These are phyloP conservation scores for Trichoderma cornu-damae DNA, from an alignment of 2,329 filamentous ascomycete genomes.

Conservation along the genomic window DNA sequence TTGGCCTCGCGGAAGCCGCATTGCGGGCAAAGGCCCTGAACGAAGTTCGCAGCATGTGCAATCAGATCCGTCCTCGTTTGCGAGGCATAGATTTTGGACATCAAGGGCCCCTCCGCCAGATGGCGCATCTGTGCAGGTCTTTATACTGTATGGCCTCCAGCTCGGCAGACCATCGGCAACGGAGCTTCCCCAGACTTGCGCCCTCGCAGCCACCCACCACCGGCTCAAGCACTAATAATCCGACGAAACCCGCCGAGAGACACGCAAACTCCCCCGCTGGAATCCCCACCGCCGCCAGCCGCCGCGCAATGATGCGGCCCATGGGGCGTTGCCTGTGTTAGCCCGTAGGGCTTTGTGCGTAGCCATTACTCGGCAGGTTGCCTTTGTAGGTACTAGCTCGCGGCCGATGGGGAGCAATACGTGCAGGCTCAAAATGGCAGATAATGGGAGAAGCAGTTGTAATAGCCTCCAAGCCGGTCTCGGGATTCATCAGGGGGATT, in stretches of 20 bases:
- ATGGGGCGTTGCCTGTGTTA: not conserved
- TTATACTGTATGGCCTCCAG: constrained; percentile 7
- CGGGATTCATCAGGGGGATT: not conserved
- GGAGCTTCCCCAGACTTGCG: constrained; percentile 22
- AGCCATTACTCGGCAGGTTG: not conserved
- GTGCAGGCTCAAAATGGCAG: constrained; percentile 4
- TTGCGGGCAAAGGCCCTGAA: constrained; percentile 29
- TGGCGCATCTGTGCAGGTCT: constrained; percentile 20
- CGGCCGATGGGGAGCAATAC: not conserved
- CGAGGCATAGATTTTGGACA: not conserved
- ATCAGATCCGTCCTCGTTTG: not conserved
- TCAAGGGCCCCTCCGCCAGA: not conserved
- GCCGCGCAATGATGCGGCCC: constrained; percentile 13
- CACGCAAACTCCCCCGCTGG: not conserved
- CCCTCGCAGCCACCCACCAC: constrained; percentile 7
- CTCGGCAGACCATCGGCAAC: constrained; percentile 18
- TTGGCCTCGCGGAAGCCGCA: constrained; percentile 25
- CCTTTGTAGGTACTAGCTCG: constrained; percentile 6
- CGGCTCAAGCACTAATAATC: constrained; percentile 26
- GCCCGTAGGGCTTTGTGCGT: not conserved
- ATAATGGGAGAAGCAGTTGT: not conserved
- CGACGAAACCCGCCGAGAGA: constrained; percentile 26
- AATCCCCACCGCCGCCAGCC: constrained; percentile 9
- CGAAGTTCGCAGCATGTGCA: constrained; percentile 29
- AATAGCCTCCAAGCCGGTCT: not conserved